Conservation (phyloP, 306 rosid genomes). For the Inga laurina region DNA sequence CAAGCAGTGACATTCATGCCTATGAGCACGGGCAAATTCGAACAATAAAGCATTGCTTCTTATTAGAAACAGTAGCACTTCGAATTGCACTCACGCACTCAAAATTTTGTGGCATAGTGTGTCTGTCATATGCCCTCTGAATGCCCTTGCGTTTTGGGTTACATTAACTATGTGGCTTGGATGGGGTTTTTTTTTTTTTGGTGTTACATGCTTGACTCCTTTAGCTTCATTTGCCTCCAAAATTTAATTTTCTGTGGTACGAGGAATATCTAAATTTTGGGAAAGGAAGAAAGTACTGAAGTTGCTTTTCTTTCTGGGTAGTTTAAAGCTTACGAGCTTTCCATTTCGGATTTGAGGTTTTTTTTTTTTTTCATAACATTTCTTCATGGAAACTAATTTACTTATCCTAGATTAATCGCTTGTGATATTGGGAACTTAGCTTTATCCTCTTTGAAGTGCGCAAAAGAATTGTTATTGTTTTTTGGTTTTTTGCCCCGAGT, state of each 20-base stretch:
- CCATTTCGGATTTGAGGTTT: conserved; percentile 15
- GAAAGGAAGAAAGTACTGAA: neutral
- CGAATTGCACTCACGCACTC: neutral
- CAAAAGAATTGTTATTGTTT: neutral
- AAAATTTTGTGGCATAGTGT: neutral
- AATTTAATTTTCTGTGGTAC: neutral
- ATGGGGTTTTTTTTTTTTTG: neutral
- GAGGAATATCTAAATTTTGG: conserved; percentile 9
- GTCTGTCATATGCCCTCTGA: too few relatives aligned
- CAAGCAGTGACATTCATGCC: neutral
- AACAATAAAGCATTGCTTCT: too few relatives aligned
- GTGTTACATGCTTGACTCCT: neutral
- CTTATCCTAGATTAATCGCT: neutral
- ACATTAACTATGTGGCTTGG: neutral
- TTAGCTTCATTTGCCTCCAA: neutral
- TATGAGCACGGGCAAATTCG: too few relatives aligned
- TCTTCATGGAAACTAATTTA: conserved; percentile 6
- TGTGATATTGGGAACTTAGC: neutral
- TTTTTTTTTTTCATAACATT: conserved; percentile 8
- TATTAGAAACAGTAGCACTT: neutral
- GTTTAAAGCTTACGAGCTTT: neutral
- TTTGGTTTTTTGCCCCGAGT: neutral
- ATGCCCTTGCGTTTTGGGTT: neutral
- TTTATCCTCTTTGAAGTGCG: neutral
- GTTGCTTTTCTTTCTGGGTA: neutral